Evolutionary conservation across 805 yeast species (phyloP).

Genomic region (Danielia oregonensis): DNA sequence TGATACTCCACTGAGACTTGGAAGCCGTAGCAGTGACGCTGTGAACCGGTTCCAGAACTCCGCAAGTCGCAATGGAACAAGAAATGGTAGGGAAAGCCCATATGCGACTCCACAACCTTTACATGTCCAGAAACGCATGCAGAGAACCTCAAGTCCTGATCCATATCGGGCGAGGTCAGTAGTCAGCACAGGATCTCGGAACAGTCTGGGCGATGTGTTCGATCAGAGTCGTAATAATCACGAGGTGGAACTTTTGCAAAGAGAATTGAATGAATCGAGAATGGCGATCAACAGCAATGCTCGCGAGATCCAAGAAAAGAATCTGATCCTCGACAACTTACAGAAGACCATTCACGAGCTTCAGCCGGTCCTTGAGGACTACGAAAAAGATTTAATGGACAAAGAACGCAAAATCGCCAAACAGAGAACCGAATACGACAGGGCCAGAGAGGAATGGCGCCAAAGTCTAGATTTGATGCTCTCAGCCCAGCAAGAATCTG

Average conservation of each 20-base stretch:
- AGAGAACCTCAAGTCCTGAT: background rate
- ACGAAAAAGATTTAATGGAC: conserved; percentile 39
- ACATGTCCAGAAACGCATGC: conserved; percentile 1
- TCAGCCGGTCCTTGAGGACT: conserved; percentile 45
- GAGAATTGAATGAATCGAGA: conserved; percentile 3
- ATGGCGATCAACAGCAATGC: conserved; percentile 8
- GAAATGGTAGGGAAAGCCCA: conserved; percentile 3
- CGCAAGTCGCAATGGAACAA: background rate
- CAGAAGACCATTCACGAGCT: conserved; percentile 46
- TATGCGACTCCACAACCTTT: background rate
- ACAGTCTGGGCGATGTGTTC: conserved; percentile 1
- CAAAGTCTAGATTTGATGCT: conserved; percentile 56
- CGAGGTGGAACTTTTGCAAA: conserved; percentile 2
- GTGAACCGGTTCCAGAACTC: too few species aligned
- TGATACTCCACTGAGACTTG: background rate
- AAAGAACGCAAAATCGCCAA: conserved; percentile 46
- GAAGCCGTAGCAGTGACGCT: background rate
- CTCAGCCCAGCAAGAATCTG: conserved; percentile 53
- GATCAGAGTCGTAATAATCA: background rate
- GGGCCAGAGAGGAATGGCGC: conserved; percentile 56
- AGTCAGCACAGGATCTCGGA: background rate
- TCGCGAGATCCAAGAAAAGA: conserved; percentile 38
- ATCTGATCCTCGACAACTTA: conserved; percentile 44
- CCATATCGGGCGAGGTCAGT: background rate
- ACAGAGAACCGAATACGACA: conserved; percentile 46